Percentiles rank a stretch among this genome's conserved stretches.
These are phyloP conservation scores for Sodiomyces alkalinus DNA, from an alignment of 2,329 filamentous ascomycete genomes.

Conservation along the genomic window DNA sequence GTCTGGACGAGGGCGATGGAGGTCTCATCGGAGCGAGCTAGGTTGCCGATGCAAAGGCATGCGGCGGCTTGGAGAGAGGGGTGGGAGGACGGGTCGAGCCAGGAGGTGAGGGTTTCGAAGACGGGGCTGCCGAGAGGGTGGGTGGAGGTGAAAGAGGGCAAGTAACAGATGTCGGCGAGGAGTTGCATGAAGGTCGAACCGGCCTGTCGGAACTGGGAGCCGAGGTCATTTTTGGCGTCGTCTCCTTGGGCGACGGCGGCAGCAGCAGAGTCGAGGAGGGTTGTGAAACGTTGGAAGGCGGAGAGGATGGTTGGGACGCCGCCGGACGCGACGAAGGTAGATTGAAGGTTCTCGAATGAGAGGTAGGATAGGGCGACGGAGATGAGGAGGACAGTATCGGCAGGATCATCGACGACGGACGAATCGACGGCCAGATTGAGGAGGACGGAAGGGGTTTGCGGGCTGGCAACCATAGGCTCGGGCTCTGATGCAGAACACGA, in stretches of 20 bases:
- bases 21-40: slow-evolving; percentile 41
- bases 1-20: slow-evolving; percentile 33
- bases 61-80: slow-evolving; percentile 37
- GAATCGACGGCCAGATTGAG: slow-evolving; percentile 30
- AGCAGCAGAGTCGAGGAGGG: slow-evolving; percentile 16
- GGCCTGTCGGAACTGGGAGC: slow-evolving; percentile 29
- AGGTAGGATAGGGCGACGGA: slow-evolving; percentile 41
- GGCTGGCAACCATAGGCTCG: slow-evolving; percentile 28
- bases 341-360: slow-evolving; percentile 34
- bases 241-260: slow-evolving; percentile 7
- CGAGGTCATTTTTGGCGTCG: slow-evolving; percentile 27
- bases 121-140: slow-evolving; percentile 28
- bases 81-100: slow-evolving; percentile 24
- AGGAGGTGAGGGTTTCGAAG: slow-evolving; percentile 26
- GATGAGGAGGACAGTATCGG: slow-evolving; percentile 36
- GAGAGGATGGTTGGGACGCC: slow-evolving; percentile 28
- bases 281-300: slow-evolving; percentile 32
- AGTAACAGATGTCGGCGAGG: slow-evolving; percentile 36
- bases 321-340: slow-evolving; percentile 24
- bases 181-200: slow-evolving; percentile 33
- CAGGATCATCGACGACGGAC: slow-evolving; percentile 27
- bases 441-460: slow-evolving; percentile 31
- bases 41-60: slow-evolving; percentile 45
- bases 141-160: slow-evolving; percentile 26
- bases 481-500: slow-evolving; percentile 18